Percentiles rank a stretch among this genome's conserved stretches.
phyloP scores from a whole-genome alignment of 768 basidiomycete species.

The Panaeolus cyanescens region DNA sequence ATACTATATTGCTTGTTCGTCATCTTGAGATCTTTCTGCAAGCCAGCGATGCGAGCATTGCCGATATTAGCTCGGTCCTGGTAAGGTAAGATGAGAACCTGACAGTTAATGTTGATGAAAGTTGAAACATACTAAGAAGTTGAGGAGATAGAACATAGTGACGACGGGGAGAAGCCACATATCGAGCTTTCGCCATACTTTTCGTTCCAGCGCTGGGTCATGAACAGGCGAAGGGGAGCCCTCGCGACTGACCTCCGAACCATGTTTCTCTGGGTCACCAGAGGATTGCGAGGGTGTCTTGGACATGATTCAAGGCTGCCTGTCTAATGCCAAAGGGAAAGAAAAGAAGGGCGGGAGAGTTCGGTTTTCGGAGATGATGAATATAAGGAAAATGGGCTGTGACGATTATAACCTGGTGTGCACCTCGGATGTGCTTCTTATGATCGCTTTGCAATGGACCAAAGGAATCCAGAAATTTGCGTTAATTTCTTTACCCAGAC shows the following conservation, averaged over 20 bases:
- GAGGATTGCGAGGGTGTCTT: constrained; percentile 14
- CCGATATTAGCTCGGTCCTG: constrained; percentile 58
- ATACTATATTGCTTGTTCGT: constrained; percentile 50
- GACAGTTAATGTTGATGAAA: not conserved
- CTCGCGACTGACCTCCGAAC: constrained; percentile 22
- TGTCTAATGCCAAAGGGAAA: constrained; percentile 2
- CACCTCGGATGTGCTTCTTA: not conserved
- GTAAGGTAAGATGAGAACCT: not conserved
- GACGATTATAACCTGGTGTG: not conserved
- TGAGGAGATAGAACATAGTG: constrained; percentile 51
- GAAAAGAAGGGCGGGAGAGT: constrained; percentile 6
- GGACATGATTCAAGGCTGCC: constrained; percentile 11
- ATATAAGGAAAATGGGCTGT: constrained; percentile 11
- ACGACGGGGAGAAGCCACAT: constrained; percentile 48
- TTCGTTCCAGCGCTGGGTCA: constrained; percentile 36
- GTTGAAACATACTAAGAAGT: constrained; percentile 44
- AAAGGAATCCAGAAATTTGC: not conserved
- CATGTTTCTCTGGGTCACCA: constrained; percentile 32
- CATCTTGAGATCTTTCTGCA: constrained; percentile 56
- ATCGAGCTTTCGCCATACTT: constrained; percentile 53
- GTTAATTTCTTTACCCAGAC: not conserved
- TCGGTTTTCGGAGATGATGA: not conserved
- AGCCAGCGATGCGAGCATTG: constrained; percentile 63
- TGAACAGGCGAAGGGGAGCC: constrained; percentile 15
- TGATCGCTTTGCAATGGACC: constrained; percentile 1